Conservation (phyloP, 164 flowering plant species). For the Aristolochia fimbriata region DNA sequence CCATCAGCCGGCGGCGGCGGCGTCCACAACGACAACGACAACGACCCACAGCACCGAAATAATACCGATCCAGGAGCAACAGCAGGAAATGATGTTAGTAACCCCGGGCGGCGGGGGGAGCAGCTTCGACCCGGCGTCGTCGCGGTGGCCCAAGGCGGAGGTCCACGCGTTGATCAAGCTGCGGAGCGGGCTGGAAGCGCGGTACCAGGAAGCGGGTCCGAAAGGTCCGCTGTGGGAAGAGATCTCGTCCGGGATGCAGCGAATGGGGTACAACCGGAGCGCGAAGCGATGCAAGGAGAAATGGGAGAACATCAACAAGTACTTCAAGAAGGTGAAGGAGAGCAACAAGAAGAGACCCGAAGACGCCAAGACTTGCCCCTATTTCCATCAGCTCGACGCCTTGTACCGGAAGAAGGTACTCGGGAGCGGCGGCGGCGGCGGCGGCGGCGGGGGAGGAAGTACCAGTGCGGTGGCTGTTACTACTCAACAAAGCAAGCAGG, state of each 20-base stretch:
- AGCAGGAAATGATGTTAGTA: slow-evolving; percentile 13
- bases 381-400: slow-evolving; percentile 41
- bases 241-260: slow-evolving; percentile 40
- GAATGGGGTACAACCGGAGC: slow-evolving; percentile 48
- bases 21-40: no score
- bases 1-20: slow-evolving; percentile 5
- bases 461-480: slow-evolving; percentile 1
- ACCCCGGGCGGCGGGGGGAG: neutral
- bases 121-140: slow-evolving; percentile 31
- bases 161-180: slow-evolving; percentile 47
- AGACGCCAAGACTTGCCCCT: slow-evolving; percentile 65
- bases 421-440: slow-evolving; percentile 7
- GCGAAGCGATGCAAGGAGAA: slow-evolving; percentile 68
- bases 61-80: slow-evolving; percentile 22
- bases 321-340: slow-evolving; percentile 64
- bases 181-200: slow-evolving; percentile 41
- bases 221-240: slow-evolving; percentile 74
- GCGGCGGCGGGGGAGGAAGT: slow-evolving; percentile 7
- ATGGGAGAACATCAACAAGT: slow-evolving; percentile 77
- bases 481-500: neutral
- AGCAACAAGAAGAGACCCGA: slow-evolving; percentile 65
- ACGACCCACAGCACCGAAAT: no score
- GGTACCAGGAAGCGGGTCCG: slow-evolving; percentile 56
- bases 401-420: slow-evolving; percentile 30
- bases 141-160: slow-evolving; percentile 63